These are phyloP conservation scores for Lentinula sp. DNA, from an alignment of 768 basidiomycete species.

Conservation along the genomic window DNA sequence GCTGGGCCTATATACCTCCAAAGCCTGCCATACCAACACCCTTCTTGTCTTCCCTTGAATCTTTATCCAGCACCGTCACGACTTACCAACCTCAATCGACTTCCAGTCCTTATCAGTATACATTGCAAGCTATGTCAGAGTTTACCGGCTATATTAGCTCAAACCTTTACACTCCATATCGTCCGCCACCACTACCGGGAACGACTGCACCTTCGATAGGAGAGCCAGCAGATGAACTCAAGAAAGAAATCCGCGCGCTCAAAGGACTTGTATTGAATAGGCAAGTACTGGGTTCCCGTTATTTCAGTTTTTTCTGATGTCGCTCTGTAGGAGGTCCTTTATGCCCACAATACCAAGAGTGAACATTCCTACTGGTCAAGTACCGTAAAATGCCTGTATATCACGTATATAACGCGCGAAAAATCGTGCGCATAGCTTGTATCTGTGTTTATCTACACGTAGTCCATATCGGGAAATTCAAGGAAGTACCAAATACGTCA, in stretches of 20 bases:
- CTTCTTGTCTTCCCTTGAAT: conserved; percentile 27
- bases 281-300: conserved; percentile 26
- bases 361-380: background rate
- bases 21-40: conserved; percentile 27
- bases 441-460: background rate
- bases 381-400: background rate
- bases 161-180: conserved; percentile 57
- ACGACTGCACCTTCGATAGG: conserved; percentile 14
- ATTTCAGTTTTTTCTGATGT: background rate
- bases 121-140: conserved; percentile 60
- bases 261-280: conserved; percentile 78
- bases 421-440: background rate
- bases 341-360: conserved; percentile 14
- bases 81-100: conserved; percentile 19
- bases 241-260: conserved; percentile 67
- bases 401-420: background rate
- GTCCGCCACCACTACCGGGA: conserved; percentile 21
- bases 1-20: conserved; percentile 36
- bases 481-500: background rate
- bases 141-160: conserved; percentile 77
- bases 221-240: conserved; percentile 62
- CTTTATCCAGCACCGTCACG: conserved; percentile 31
- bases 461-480: background rate
- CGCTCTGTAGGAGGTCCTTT: conserved; percentile 20
- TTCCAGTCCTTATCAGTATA: conserved; percentile 46